Evolutionary conservation across 192 early-diverging fungal species (phyloP).

Genomic region (Coemansia sp.): DNA sequence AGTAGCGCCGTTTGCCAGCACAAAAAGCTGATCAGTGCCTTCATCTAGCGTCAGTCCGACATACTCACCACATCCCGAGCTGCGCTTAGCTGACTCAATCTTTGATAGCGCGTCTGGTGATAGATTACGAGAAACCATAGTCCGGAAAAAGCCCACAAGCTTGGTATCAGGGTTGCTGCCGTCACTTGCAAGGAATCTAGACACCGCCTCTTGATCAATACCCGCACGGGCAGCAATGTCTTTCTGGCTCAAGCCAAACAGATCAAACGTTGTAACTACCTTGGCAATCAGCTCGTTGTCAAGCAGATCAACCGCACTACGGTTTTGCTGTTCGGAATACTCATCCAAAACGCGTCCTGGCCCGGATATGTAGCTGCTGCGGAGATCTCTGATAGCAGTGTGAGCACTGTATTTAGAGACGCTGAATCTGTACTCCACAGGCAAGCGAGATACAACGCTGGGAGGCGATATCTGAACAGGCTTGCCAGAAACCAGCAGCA

Average conservation of each 20-base stretch:
- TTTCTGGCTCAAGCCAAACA: neutral
- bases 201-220: neutral
- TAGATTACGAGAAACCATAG: neutral
- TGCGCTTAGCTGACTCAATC: conserved; percentile 9
- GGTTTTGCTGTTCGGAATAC: neutral
- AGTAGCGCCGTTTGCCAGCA: conserved; percentile 47
- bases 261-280: neutral
- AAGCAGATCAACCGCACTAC: neutral
- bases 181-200: conserved; percentile 2
- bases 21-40: conserved; percentile 42
- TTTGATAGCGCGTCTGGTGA: neutral
- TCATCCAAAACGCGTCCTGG: neutral
- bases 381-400: neutral
- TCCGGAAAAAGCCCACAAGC: conserved; percentile 6
- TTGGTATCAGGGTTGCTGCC: neutral
- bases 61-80: conserved; percentile 18
- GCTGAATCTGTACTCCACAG: conserved; percentile 16
- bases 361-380: neutral
- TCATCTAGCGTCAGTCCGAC: conserved; percentile 31
- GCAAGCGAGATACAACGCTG: conserved; percentile 6
- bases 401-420: conserved; percentile 4
- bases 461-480: neutral
- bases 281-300: conserved; percentile 6
- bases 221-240: neutral
- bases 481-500: neutral